A percentile compares a stretch with the other conserved stretches of the same genome.
phyloP scores from a whole-genome alignment of 2,329 filamentous ascomycete species.

The Colletotrichum trifolii region DNA sequence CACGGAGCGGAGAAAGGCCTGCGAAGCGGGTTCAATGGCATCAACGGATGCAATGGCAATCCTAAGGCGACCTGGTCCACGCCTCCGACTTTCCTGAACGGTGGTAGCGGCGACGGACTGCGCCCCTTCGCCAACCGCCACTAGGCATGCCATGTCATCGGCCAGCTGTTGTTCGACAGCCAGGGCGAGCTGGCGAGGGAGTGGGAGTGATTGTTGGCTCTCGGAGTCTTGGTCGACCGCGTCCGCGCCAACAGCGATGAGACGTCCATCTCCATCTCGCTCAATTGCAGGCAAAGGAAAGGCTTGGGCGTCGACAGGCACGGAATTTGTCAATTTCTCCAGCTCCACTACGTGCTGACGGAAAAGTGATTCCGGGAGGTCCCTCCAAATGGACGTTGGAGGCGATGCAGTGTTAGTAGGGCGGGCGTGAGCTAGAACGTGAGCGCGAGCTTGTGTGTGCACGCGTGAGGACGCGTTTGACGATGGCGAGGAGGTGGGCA shows the following conservation, averaged over 20 bases:
- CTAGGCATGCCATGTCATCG: conserved; percentile 33
- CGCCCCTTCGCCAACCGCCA: conserved; percentile 36
- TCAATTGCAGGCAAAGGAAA: conserved; percentile 13
- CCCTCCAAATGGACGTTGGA: conserved; percentile 28
- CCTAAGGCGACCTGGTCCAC: not conserved
- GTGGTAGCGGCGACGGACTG: conserved; percentile 37
- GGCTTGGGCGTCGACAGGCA: conserved; percentile 25
- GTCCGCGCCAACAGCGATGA: not conserved
- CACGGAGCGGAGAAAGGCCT: conserved; percentile 30
- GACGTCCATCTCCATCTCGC: not conserved
- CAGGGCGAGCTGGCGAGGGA: conserved; percentile 17
- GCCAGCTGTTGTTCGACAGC: conserved; percentile 32
- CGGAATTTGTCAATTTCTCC: conserved; percentile 35
- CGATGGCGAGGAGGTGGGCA: not conserved
- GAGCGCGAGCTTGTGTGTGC: not conserved
- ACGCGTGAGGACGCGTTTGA: not conserved
- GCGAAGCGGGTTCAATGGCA: conserved; percentile 31
- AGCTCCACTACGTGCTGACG: conserved; percentile 30
- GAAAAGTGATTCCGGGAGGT: conserved; percentile 27
- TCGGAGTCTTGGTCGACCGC: conserved; percentile 3
- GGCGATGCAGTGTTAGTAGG: conserved; percentile 30
- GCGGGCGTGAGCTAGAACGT: not conserved
- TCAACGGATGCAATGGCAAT: conserved; percentile 34
- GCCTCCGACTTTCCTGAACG: conserved; percentile 22
- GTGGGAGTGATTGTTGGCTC: not conserved